Evolutionary conservation across 495 filamentous ascomycete species (phyloP).

Genomic region (Hypoxylon cercidicola): DNA sequence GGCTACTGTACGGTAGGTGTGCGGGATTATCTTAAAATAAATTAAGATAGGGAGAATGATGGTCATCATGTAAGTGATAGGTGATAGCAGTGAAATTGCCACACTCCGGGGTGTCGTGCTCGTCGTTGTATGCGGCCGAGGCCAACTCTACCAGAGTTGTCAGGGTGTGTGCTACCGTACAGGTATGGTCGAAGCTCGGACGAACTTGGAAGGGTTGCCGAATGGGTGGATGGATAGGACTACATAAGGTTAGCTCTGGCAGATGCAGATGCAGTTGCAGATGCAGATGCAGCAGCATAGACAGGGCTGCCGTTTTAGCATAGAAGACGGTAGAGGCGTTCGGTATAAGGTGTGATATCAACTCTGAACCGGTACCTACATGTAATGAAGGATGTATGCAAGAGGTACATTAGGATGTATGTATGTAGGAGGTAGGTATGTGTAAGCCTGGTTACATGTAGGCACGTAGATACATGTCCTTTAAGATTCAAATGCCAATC

Average conservation of each 20-base stretch:
- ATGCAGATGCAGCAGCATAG: neutral
- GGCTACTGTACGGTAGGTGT: constrained; percentile 12
- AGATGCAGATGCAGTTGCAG: neutral
- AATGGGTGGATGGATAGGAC: neutral
- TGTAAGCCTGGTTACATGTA: too few relatives aligned
- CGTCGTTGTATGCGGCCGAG: neutral
- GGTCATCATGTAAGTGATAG: constrained; percentile 8
- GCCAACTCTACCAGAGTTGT: neutral
- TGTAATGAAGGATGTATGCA: too few relatives aligned
- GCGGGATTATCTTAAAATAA: constrained; percentile 33
- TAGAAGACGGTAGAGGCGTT: too few relatives aligned
- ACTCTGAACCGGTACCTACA: too few relatives aligned
- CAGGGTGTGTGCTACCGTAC: neutral
- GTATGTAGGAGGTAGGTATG: too few relatives aligned
- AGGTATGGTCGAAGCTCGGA: neutral
- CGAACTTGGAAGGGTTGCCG: neutral
- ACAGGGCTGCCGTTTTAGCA: neutral
- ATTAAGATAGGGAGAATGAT: constrained; percentile 1
- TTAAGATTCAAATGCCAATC: neutral
- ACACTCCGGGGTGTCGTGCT: constrained; percentile 4
- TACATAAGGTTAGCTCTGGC: neutral
- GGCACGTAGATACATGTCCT: neutral
- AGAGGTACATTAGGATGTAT: too few relatives aligned
- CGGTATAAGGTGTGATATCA: too few relatives aligned
- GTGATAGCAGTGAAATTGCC: constrained; percentile 17